A percentile compares a stretch with the other conserved stretches of the same genome.
phyloP scores from a whole-genome alignment of 176 grass and related monocot genomes.

The Oryza meridionalis region DNA sequence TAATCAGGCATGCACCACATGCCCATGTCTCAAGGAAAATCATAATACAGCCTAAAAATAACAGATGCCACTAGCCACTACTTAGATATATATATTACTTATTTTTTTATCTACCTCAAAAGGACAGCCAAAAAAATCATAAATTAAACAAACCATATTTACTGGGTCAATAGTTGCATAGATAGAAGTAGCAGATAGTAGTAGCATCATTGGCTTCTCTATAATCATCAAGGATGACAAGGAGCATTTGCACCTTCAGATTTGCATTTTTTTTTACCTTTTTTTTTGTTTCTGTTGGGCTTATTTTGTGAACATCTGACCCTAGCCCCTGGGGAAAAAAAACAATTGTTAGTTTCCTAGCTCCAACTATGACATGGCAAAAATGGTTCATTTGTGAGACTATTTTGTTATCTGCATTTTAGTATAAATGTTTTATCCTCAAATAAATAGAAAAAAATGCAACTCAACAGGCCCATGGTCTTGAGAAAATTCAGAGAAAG shows the following conservation, averaged over 20 bases:
- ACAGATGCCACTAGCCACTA: not conserved
- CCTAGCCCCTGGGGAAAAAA: not conserved
- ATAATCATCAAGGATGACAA: no score
- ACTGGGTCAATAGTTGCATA: no score
- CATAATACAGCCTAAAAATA: constrained; percentile 12
- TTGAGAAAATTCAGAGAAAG: not conserved
- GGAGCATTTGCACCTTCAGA: not conserved
- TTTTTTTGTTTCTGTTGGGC: not conserved
- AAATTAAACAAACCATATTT: no score
- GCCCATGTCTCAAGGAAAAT: constrained; percentile 31
- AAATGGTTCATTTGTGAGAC: not conserved
- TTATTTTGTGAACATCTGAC: not conserved
- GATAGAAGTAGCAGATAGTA: no score
- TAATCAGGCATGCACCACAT: constrained; percentile 23
- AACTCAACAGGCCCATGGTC: not conserved
- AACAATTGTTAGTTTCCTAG: not conserved
- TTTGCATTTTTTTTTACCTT: not conserved
- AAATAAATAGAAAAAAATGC: not conserved
- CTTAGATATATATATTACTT: no score
- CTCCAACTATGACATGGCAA: not conserved
- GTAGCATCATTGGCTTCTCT: no score
- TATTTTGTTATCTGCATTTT: not conserved
- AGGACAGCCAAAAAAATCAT: no score
- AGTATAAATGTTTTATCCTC: no score
- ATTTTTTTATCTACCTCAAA: no score